Evolutionary conservation across 2,329 filamentous ascomycete genomes (phyloP).

Genomic region (Fusarium setosum): DNA sequence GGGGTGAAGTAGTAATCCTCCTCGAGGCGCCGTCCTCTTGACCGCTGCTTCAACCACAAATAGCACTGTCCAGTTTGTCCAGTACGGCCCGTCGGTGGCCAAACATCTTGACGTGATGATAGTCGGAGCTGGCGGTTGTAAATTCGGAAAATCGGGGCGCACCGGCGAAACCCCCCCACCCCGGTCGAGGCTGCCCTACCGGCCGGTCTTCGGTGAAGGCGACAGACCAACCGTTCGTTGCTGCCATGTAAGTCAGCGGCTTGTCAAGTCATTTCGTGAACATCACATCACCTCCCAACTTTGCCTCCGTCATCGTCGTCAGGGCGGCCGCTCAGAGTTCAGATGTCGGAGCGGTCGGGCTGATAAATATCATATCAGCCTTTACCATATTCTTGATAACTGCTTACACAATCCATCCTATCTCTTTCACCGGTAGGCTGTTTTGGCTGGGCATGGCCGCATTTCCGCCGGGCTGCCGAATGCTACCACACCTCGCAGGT

Average conservation of each 20-base stretch:
- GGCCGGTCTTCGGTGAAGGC: conserved; percentile 14
- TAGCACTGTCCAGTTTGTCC: too few relatives aligned
- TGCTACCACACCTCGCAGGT: conserved; percentile 28
- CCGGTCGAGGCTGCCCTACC: conserved; percentile 17
- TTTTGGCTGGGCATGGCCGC: conserved; percentile 20
- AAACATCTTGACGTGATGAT: conserved; percentile 5
- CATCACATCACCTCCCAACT: conserved; percentile 17
- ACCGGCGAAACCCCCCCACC: conserved; percentile 28
- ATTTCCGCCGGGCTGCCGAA: conserved; percentile 22
- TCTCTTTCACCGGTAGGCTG: too few relatives aligned
- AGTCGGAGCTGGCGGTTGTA: conserved; percentile 6
- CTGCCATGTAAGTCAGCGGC: conserved; percentile 3
- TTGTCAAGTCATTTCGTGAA: conserved; percentile 22
- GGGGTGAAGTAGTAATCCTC: too few relatives aligned
- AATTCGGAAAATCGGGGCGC: conserved; percentile 19
- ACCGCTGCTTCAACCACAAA: too few relatives aligned
- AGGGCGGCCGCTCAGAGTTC: conserved; percentile 3
- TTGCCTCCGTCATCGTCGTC: conserved; percentile 2
- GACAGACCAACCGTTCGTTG: background rate
- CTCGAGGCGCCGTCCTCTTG: too few relatives aligned
- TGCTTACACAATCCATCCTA: conserved; percentile 28
- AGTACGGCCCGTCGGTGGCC: too few relatives aligned
- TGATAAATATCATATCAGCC: conserved; percentile 32
- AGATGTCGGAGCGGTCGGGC: background rate
- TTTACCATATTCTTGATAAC: conserved; percentile 39